phyloP scores from a whole-genome alignment of 306 rosid genomes.

The Pterocarpus santalinus region DNA sequence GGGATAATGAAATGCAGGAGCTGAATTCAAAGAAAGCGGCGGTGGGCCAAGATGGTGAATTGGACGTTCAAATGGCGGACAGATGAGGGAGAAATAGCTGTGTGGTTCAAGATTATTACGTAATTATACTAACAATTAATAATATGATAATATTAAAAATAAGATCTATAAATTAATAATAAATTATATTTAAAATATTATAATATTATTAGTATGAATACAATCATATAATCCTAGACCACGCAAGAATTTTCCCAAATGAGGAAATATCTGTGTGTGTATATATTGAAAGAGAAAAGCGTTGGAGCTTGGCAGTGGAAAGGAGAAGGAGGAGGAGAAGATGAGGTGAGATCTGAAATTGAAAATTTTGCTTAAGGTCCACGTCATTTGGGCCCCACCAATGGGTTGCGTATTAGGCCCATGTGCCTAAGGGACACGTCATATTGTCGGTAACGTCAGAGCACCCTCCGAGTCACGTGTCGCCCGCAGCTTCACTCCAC shows the following conservation, averaged over 20 bases:
- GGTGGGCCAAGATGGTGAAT: background rate
- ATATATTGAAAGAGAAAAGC: background rate
- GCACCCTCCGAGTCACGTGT: conserved; percentile 18
- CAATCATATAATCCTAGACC: too few relatives aligned
- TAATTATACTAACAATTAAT: too few relatives aligned
- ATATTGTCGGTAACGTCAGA: conserved; percentile 61
- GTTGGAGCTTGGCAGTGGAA: background rate
- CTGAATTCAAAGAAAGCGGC: background rate
- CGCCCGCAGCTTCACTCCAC: conserved; percentile 39
- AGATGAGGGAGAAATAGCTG: background rate
- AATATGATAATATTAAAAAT: too few relatives aligned
- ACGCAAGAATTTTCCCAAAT: too few relatives aligned
- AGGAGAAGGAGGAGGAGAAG: too few relatives aligned
- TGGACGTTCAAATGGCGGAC: background rate
- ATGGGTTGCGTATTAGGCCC: conserved; percentile 24
- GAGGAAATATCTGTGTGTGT: too few relatives aligned
- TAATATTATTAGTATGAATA: too few relatives aligned
- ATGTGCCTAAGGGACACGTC: conserved; percentile 57
- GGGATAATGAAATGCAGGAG: background rate
- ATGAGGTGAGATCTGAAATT: background rate
- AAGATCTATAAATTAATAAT: too few relatives aligned
- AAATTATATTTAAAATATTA: too few relatives aligned
- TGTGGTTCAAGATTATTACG: too few relatives aligned
- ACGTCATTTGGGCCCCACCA: conserved; percentile 51
- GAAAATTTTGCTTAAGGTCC: conserved; percentile 35